Conservation (phyloP, 1,139 yeast species). For the Blastobotrys buckinghamii region DNA sequence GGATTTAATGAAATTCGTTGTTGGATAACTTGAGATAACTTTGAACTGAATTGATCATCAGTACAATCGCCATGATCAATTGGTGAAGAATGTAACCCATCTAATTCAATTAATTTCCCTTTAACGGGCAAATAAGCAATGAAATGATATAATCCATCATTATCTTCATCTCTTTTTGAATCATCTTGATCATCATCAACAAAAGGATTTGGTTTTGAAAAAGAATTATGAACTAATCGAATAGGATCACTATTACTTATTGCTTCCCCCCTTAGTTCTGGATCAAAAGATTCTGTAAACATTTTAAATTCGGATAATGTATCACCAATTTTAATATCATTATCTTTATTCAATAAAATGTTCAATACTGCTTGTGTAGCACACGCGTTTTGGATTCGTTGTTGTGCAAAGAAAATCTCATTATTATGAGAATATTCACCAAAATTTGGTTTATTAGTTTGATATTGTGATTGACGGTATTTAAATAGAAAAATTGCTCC, state of each 20-base stretch:
- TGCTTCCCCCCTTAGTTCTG: conserved; percentile 57
- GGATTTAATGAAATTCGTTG: conserved; percentile 45
- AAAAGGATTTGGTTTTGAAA: conserved; percentile 51
- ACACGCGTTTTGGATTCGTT: conserved; percentile 65
- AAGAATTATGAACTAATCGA: conserved; percentile 57
- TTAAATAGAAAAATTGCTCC: conserved; percentile 64
- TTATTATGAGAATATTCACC: conserved; percentile 41
- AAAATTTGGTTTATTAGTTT: conserved; percentile 32
- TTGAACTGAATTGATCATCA: conserved; percentile 40
- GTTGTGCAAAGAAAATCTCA: conserved; percentile 51
- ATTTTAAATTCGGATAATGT: conserved; percentile 45
- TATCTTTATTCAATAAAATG: conserved; percentile 43
- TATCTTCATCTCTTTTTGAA: conserved; percentile 30
- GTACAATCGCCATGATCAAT: conserved; percentile 47
- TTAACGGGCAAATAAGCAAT: conserved; percentile 47
- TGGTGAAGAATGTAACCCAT: conserved; percentile 58
- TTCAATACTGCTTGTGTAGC: conserved; percentile 76
- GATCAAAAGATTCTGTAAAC: conserved; percentile 52
- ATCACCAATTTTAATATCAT: conserved; percentile 41
- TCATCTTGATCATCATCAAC: conserved; percentile 43
- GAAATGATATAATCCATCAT: conserved; percentile 59
- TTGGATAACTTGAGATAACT: conserved; percentile 36
- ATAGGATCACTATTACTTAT: conserved; percentile 57
- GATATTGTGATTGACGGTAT: conserved; percentile 39
- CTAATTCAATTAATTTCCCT: conserved; percentile 56